These are phyloP conservation scores for Diaporthe amygdali DNA, from an alignment of 2,329 filamentous ascomycete genomes.

Conservation along the genomic window DNA sequence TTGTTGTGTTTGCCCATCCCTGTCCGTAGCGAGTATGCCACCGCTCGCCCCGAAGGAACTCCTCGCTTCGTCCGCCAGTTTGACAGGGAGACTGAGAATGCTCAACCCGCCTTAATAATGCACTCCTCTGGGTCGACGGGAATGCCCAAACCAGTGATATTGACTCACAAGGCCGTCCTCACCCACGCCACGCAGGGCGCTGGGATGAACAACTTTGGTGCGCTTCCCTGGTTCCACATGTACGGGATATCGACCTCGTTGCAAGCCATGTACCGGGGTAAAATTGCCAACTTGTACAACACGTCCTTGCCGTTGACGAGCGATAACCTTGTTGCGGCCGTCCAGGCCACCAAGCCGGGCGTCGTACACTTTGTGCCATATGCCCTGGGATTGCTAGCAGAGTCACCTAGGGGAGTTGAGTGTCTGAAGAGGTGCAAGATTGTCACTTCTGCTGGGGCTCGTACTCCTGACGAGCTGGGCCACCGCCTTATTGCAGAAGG, in stretches of 20 bases:
- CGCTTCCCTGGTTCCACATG: slow-evolving; percentile 49
- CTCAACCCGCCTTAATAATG: slow-evolving; percentile 44
- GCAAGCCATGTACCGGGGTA: slow-evolving; percentile 49
- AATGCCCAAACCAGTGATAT: slow-evolving; percentile 48
- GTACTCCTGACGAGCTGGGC: slow-evolving; percentile 47
- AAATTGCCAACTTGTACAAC: slow-evolving; percentile 46
- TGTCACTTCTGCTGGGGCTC: slow-evolving; percentile 45
- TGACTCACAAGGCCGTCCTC: slow-evolving; percentile 46
- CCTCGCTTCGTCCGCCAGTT: not conserved
- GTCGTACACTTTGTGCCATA: slow-evolving; percentile 48
- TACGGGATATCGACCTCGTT: slow-evolving; percentile 47
- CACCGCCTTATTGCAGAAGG: slow-evolving; percentile 42
- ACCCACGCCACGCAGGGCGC: slow-evolving; percentile 39
- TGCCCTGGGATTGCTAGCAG: slow-evolving; percentile 44
- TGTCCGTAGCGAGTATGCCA: not conserved
- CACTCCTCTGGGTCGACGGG: slow-evolving; percentile 56
- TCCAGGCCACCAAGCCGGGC: slow-evolving; percentile 42
- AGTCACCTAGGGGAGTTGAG: slow-evolving; percentile 40
- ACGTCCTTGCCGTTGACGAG: slow-evolving; percentile 43
- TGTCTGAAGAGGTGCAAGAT: slow-evolving; percentile 41
- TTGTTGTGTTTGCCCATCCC: not conserved
- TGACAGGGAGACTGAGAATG: slow-evolving; percentile 31
- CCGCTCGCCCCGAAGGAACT: not conserved
- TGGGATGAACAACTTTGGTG: slow-evolving; percentile 45
- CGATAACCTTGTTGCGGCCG: slow-evolving; percentile 38